Conservation (phyloP, 75 land plant species). For the Cupressus sempervirens region DNA sequence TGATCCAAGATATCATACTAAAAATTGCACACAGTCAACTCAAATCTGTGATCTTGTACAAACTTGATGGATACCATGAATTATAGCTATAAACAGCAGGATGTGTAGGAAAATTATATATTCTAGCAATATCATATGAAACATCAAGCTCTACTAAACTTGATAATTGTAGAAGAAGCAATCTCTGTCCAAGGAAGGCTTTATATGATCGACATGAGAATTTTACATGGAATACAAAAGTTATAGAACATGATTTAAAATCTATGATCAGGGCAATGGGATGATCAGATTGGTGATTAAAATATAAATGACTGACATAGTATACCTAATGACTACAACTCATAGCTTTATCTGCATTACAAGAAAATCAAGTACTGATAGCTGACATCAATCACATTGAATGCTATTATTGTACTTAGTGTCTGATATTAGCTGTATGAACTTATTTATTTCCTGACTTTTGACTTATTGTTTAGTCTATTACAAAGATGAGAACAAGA, state of each 20-base stretch:
- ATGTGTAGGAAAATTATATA: too few species aligned
- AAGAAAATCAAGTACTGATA: neutral
- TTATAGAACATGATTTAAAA: too few species aligned
- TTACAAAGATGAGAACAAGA: too few species aligned
- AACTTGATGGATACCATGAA: too few species aligned
- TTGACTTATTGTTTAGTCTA: too few species aligned
- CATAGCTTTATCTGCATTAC: neutral
- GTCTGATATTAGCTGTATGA: too few species aligned
- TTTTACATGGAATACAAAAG: neutral
- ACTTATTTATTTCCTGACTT: too few species aligned
- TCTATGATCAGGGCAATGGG: too few species aligned
- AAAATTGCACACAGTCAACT: too few species aligned
- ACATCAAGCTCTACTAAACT: neutral
- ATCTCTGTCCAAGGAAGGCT: neutral
- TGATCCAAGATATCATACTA: neutral
- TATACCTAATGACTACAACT: neutral
- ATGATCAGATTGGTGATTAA: too few species aligned
- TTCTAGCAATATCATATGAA: neutral
- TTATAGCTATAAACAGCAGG: neutral
- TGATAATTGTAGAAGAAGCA: neutral
- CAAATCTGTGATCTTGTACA: too few species aligned
- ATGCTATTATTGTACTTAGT: too few species aligned
- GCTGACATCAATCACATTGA: neutral
- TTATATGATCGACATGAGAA: neutral
- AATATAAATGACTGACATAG: neutral